These are phyloP conservation scores for Candida sithepensis DNA, from an alignment of 805 yeast species.

Conservation along the genomic window DNA sequence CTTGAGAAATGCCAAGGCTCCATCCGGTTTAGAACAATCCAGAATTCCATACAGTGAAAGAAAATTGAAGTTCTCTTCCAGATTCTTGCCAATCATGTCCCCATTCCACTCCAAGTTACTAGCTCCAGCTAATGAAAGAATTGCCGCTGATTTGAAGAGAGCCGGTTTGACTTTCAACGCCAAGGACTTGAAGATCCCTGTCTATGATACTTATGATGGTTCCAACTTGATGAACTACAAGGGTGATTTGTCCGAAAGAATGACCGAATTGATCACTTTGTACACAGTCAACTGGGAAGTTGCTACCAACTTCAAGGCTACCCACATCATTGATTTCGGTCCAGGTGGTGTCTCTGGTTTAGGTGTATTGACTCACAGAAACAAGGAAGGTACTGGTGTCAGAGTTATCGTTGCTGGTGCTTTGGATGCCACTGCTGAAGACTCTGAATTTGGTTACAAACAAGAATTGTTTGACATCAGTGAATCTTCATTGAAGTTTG, in stretches of 20 bases:
- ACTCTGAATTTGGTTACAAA: slow-evolving; percentile 91
- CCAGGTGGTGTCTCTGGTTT: slow-evolving; percentile 98
- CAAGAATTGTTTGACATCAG: slow-evolving; percentile 86
- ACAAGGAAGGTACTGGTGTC: slow-evolving; percentile 97
- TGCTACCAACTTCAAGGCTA: slow-evolving; percentile 76
- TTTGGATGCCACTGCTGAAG: slow-evolving; percentile 59
- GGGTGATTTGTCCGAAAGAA: slow-evolving; percentile 61
- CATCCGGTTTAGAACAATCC: slow-evolving; percentile 91
- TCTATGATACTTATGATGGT: slow-evolving; percentile 86
- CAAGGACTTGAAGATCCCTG: slow-evolving; percentile 71
- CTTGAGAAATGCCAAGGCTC: slow-evolving; percentile 91
- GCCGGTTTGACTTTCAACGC: slow-evolving; percentile 56
- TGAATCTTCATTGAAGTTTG: slow-evolving; percentile 64
- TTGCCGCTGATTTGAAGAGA: slow-evolving; percentile 60
- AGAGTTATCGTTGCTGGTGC: slow-evolving; percentile 94
- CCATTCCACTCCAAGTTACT: slow-evolving; percentile 95
- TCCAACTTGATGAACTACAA: slow-evolving; percentile 58
- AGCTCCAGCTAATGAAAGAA: slow-evolving; percentile 62
- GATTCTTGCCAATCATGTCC: slow-evolving; percentile 91
- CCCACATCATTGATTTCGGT: slow-evolving; percentile 95
- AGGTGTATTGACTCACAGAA: slow-evolving; percentile 93
- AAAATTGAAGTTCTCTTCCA: slow-evolving; percentile 86
- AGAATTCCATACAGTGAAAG: slow-evolving; percentile 92
- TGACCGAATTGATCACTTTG: slow-evolving; percentile 78
- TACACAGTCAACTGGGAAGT: slow-evolving; percentile 93